Percentiles rank a stretch among this genome's conserved stretches.
phyloP scores from a whole-genome alignment of 2,329 filamentous ascomycete genomes.

The Xylariaceae sp. region DNA sequence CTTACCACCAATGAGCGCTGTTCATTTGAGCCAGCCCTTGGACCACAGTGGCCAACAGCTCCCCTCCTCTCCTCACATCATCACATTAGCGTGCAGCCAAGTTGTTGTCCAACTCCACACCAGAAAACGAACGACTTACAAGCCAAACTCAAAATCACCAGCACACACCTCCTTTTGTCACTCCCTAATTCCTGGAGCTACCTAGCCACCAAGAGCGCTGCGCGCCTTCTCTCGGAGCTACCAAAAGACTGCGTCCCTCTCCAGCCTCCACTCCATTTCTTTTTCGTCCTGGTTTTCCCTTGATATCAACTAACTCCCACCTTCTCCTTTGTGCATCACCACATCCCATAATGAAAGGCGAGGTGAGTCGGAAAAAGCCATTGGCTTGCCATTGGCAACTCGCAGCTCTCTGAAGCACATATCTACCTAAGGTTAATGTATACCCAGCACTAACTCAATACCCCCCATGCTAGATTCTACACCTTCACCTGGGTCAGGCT shows the following conservation, averaged over 20 bases:
- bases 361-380: conserved; percentile 47
- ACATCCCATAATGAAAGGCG: conserved; percentile 48
- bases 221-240: conserved; percentile 17
- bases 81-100: conserved; percentile 6
- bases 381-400: no score
- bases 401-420: no score
- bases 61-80: conserved; percentile 12
- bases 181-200: no score
- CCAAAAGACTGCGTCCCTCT: no score
- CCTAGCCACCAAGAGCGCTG: conserved; percentile 22
- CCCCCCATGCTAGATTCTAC: conserved; percentile 47
- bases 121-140: conserved; percentile 16
- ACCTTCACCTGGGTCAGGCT: conserved; percentile 62
- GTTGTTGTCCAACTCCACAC: conserved; percentile 9
- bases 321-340: conserved; percentile 11
- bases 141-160: conserved; percentile 2
- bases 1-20: conserved; percentile 4
- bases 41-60: conserved; percentile 8
- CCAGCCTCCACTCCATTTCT: conserved; percentile 7
- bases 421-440: no score
- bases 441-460: conserved; percentile 14
- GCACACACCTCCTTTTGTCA: conserved; percentile 29
- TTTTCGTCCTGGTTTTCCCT: conserved; percentile 1
- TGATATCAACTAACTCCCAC: conserved; percentile 2
- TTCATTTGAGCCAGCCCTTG: conserved; percentile 5